Conservation (phyloP, 1,139 yeast genomes). For the Debaryomyces sp. region DNA sequence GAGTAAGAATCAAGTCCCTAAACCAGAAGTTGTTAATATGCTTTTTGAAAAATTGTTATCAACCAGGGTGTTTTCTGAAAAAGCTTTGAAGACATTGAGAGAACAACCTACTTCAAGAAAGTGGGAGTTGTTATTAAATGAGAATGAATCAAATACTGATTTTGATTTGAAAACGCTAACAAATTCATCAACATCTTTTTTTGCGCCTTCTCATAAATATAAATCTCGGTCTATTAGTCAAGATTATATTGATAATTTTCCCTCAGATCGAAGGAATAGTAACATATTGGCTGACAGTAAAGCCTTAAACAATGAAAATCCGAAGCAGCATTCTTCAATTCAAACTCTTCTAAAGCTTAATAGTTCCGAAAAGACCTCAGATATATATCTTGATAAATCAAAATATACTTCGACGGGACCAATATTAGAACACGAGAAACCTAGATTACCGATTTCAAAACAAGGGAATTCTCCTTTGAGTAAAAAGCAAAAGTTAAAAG, state of each 20-base stretch:
- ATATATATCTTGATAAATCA: not conserved
- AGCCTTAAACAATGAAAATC: not conserved
- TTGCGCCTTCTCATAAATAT: not conserved
- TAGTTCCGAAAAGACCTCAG: not conserved
- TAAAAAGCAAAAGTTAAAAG: slow-evolving; percentile 29
- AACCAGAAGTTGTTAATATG: slow-evolving; percentile 37
- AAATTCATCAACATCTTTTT: slow-evolving; percentile 5
- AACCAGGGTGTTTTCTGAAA: slow-evolving; percentile 40
- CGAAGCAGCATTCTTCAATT: not conserved
- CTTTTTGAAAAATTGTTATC: slow-evolving; percentile 44
- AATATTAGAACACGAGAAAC: slow-evolving; percentile 1
- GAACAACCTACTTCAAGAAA: slow-evolving; percentile 40
- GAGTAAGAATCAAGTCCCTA: slow-evolving; percentile 39
- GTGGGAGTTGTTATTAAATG: slow-evolving; percentile 50
- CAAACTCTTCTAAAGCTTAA: not conserved
- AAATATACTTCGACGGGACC: not conserved
- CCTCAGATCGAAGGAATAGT: not conserved
- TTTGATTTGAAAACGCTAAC: slow-evolving; percentile 34
- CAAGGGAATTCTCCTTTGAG: not conserved
- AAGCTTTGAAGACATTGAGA: slow-evolving; percentile 33
- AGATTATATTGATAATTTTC: not conserved
- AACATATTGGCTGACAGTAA: not conserved
- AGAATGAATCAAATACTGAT: slow-evolving; percentile 40
- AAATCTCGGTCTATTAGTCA: not conserved
- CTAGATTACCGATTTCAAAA: slow-evolving; percentile 10